A percentile compares a stretch with the other conserved stretches of the same genome.
Evolutionary conservation across 768 basidiomycete genomes (phyloP).

Genomic region (Amanita jacksonii): DNA sequence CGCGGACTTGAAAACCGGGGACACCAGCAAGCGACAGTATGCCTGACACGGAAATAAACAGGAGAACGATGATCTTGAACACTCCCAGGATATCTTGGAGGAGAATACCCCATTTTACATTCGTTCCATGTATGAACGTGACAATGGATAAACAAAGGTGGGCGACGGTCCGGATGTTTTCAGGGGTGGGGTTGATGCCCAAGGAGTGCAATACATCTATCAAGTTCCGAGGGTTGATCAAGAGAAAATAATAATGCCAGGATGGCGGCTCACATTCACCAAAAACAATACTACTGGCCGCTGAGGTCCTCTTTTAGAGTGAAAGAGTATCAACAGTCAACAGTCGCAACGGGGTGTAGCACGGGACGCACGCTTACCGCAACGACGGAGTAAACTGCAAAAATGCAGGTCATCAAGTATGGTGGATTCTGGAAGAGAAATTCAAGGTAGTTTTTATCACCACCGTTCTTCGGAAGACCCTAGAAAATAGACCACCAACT

Average conservation of each 20-base stretch:
- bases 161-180: slow-evolving; percentile 42
- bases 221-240: not conserved
- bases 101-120: slow-evolving; percentile 44
- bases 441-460: slow-evolving; percentile 71
- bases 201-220: slow-evolving; percentile 53
- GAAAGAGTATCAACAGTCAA: no score
- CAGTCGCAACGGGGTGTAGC: not conserved
- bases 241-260: no score
- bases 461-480: slow-evolving; percentile 64
- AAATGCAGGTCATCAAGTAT: slow-evolving; percentile 52
- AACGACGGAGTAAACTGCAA: slow-evolving; percentile 46
- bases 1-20: slow-evolving; percentile 38
- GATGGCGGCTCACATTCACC: slow-evolving; percentile 50
- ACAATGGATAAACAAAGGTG: slow-evolving; percentile 48
- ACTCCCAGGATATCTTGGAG: slow-evolving; percentile 56
- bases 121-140: slow-evolving; percentile 45
- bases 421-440: slow-evolving; percentile 56
- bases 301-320: slow-evolving; percentile 39
- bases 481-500: slow-evolving; percentile 15
- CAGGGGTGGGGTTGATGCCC: slow-evolving; percentile 31
- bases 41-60: slow-evolving; percentile 43
- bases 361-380: slow-evolving; percentile 29
- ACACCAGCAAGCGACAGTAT: slow-evolving; percentile 39
- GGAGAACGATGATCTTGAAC: slow-evolving; percentile 51
- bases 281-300: slow-evolving; percentile 55